Base-by-base conservation (phyloP, 495 filamentous ascomycete genomes). In the Amphirosellinia nigrospora region DNA sequence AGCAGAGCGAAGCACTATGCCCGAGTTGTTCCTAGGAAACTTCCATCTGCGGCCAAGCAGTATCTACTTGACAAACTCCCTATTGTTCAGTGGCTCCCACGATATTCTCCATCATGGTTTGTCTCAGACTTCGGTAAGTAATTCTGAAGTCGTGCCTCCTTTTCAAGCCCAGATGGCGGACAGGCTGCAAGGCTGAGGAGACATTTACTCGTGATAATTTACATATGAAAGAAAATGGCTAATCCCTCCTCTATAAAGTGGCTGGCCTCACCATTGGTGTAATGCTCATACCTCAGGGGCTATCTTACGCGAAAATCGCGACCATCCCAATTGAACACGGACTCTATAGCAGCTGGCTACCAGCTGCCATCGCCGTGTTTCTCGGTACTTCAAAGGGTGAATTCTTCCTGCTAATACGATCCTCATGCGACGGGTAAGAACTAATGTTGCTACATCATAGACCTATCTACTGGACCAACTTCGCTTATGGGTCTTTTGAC, bases 341-440 rank as follows among this genome's bases (percentile, higher is more conserved):
- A 13, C 81, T 88, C 21, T 83, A 84, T 73, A 84, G 85, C 6
- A 83, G 81, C 71, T 88, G 86, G 86, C 71, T 87, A 26, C 85
- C 86, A 1, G 79, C 82, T 19, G 75, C 79, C 15, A 73, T 87
- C 15, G 85, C 85, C 67, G 79, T 84, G 4, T 79, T 88, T 50
- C 87, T 88, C 82, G 86, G 85, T 3, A 86, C 85, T 3, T 85
- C 85, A 15, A 87, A 88, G 68, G 85, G 86, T 84, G n/a, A 69
- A 67, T 78, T 59, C 36, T 55, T 13, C n/a, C 41, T 9, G 55
- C 58, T 50, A 45, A 28, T 72, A 26, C 45, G 43, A 2, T 8
- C 16, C 41, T 56, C 30, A 11, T 43, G 32, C 1, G 19, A 55
- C 21, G 15, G 39, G 60, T 15, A 23, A 62, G 4, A 16, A 5